Conservation (phyloP, 495 filamentous ascomycete species). For the Trichoderma parareesei region DNA sequence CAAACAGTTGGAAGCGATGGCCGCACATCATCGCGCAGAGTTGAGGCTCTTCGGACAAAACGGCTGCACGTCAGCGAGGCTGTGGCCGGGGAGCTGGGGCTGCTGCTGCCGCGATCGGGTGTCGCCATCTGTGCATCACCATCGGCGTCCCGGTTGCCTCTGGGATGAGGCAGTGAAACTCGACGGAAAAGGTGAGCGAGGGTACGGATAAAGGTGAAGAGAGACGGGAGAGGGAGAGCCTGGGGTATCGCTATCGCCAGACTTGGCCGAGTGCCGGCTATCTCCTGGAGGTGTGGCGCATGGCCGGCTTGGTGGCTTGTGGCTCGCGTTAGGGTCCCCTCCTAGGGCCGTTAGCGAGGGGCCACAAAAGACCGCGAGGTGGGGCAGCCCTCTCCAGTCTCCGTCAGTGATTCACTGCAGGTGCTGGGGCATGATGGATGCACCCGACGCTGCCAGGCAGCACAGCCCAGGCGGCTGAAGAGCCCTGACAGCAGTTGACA, state of each 20-base stretch:
- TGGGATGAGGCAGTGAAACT: neutral
- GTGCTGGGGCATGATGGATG: neutral
- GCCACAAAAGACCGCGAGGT: neutral
- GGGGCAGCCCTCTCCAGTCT: neutral
- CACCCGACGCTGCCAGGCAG: neutral
- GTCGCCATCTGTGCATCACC: slow-evolving; percentile 3
- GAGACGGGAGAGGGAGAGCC: too few species aligned
- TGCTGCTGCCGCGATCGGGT: neutral
- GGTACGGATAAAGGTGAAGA: neutral
- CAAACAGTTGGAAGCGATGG: neutral
- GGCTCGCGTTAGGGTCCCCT: neutral
- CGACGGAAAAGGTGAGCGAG: neutral
- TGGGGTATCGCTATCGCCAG: neutral
- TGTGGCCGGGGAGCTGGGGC: neutral
- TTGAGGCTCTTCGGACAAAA: neutral
- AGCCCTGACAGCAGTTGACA: neutral
- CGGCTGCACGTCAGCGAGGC: slow-evolving; percentile 3
- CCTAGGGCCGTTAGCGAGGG: neutral
- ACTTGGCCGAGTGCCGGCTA: neutral
- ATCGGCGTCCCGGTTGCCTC: neutral
- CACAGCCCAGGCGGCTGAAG: slow-evolving; percentile 8
- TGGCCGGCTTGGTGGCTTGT: neutral
- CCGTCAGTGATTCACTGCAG: neutral
- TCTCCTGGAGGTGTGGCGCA: neutral
- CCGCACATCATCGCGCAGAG: neutral